Conservation (phyloP, 2,329 filamentous ascomycete genomes). For the Pseudogymnoascus sp. region DNA sequence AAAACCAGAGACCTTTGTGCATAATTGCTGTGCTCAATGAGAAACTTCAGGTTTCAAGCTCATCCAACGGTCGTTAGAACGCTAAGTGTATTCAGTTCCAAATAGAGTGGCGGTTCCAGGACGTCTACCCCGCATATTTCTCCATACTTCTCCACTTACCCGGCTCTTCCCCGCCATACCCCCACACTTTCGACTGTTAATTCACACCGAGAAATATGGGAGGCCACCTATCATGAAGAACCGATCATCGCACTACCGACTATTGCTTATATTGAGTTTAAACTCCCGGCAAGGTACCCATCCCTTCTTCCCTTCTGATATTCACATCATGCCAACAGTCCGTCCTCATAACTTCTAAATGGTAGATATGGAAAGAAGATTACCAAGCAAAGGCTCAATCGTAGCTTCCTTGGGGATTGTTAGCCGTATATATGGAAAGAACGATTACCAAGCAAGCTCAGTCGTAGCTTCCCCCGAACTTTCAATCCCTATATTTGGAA, state of each 20-base stretch:
- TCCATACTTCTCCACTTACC: not conserved
- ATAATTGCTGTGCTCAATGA: not conserved
- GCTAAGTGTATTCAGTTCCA: not conserved
- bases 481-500: no score
- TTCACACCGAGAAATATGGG: not conserved
- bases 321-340: not conserved
- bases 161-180: not conserved
- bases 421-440: no score
- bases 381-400: no score
- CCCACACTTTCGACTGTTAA: constrained; percentile 1
- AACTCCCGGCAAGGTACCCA: not conserved
- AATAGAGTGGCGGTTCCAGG: not conserved
- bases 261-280: not conserved
- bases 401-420: no score
- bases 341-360: no score
- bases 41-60: not conserved
- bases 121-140: constrained; percentile 4
- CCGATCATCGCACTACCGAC: not conserved
- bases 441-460: no score
- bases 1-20: not conserved
- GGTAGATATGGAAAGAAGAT: no score
- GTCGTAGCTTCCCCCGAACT: no score
- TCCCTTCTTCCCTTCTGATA: not conserved
- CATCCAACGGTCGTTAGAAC: not conserved
- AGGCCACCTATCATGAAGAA: constrained; percentile 4